Conservation (phyloP, 352 stramenopile genomes). For the Blastocystis sp. region DNA sequence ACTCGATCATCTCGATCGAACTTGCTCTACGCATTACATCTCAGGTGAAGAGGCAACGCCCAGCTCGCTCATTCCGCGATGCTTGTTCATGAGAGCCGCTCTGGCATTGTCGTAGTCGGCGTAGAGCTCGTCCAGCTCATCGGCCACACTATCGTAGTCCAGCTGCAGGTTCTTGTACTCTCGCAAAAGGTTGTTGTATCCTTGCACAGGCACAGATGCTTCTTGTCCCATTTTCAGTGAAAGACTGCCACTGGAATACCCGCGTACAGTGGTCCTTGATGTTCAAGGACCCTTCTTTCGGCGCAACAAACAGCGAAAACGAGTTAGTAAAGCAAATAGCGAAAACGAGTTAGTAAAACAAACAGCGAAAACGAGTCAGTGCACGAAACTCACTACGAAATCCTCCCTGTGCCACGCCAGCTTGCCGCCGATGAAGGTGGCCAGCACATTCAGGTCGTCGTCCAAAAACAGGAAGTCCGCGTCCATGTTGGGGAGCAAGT, state of each 20-base stretch:
- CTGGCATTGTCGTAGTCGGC: slow-evolving; percentile 4
- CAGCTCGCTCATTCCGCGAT: not conserved
- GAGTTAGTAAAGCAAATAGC: not conserved
- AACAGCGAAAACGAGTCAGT: not conserved
- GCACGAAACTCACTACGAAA: not conserved
- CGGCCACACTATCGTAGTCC: slow-evolving; percentile 45
- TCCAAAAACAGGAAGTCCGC: slow-evolving; percentile 82
- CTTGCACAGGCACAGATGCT: slow-evolving; percentile 24
- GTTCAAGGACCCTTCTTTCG: not conserved
- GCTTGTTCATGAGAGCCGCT: slow-evolving; percentile 29
- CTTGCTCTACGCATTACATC: slow-evolving; percentile 34
- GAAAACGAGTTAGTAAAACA: not conserved
- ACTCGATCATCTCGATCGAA: slow-evolving; percentile 1
- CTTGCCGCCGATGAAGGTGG: slow-evolving; percentile 79
- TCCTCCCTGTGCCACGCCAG: slow-evolving; percentile 23
- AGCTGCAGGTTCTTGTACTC: slow-evolving; percentile 56
- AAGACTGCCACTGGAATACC: not conserved
- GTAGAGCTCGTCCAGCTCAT: slow-evolving; percentile 48
- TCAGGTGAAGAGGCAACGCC: not conserved
- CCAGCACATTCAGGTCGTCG: slow-evolving; percentile 76
- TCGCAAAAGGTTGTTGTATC: slow-evolving; percentile 15
- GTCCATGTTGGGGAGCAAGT: slow-evolving; percentile 77
- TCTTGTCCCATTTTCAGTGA: slow-evolving; percentile 49
- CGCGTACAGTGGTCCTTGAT: slow-evolving; percentile 20
- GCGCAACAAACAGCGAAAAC: not conserved